Conservation (phyloP, 2,329 filamentous ascomycete genomes). For the Macroventuria anomochaeta region DNA sequence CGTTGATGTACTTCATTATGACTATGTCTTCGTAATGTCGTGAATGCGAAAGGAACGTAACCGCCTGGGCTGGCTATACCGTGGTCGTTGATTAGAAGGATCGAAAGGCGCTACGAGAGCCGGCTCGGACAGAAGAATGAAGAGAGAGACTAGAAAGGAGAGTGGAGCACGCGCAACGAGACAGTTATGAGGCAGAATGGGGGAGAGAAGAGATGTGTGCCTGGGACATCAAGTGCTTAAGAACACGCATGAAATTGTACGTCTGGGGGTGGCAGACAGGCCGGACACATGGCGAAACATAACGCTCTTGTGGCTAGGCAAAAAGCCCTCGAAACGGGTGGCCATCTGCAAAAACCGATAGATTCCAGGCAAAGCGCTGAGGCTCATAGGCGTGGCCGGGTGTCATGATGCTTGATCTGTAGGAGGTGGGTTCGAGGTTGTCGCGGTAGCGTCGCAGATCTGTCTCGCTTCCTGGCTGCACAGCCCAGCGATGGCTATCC, state of each 20-base stretch:
- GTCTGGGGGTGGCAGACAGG: conserved; percentile 30
- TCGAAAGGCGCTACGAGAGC: conserved; percentile 49
- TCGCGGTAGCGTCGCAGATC: conserved; percentile 47
- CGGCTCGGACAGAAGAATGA: conserved; percentile 48
- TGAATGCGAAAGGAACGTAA: conserved; percentile 42
- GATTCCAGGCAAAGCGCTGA: conserved; percentile 36
- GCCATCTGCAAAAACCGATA: conserved; percentile 36
- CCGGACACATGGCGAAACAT: conserved; percentile 48
- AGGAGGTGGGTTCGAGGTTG: conserved; percentile 42
- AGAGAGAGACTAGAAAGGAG: conserved; percentile 42
- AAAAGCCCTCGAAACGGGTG: conserved; percentile 34
- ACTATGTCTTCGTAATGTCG: conserved; percentile 37
- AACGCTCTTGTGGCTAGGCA: conserved; percentile 43
- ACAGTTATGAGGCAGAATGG: conserved; percentile 43
- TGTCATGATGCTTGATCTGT: conserved; percentile 41
- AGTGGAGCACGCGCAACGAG: conserved; percentile 43
- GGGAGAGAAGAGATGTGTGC: conserved; percentile 32
- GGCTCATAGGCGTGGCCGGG: conserved; percentile 25
- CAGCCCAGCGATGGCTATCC: conserved; percentile 30
- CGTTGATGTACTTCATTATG: conserved; percentile 50
- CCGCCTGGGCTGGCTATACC: conserved; percentile 41
- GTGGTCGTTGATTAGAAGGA: conserved; percentile 29
- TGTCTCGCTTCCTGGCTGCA: conserved; percentile 43
- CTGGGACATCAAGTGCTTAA: conserved; percentile 46
- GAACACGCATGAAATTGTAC: conserved; percentile 50